A percentile compares a stretch with the other conserved stretches of the same genome.
phyloP scores from a whole-genome alignment of 352 stramenopile genomes.

The Peronospora tabacina region DNA sequence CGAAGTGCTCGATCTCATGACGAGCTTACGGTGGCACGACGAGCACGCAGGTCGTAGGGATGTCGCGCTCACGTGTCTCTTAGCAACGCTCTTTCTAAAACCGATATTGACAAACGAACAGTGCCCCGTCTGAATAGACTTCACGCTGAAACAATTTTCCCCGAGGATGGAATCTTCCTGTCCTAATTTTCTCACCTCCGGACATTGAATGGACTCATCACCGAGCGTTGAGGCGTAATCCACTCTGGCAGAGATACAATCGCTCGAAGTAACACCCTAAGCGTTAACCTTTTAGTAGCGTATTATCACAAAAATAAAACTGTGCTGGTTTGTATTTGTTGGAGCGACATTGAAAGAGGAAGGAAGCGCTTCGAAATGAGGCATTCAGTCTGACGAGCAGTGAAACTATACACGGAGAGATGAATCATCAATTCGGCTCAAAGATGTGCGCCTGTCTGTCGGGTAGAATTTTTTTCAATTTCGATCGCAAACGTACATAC shows the following conservation, averaged over 20 bases:
- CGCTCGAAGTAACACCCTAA: background rate
- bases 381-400: constrained; percentile 18
- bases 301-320: background rate
- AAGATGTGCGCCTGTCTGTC: constrained; percentile 14
- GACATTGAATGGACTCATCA: constrained; percentile 15
- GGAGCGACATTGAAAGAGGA: background rate
- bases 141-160: constrained; percentile 14
- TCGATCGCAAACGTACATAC: constrained; percentile 23
- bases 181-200: constrained; percentile 18
- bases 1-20: background rate
- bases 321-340: constrained; percentile 3
- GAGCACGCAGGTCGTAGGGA: background rate
- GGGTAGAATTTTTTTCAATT: constrained; percentile 12
- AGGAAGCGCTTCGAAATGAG: constrained; percentile 6
- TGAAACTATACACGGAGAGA: constrained; percentile 5
- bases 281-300: background rate
- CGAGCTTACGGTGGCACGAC: constrained; percentile 3
- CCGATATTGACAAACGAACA: constrained; percentile 2
- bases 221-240: constrained; percentile 1
- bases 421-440: constrained; percentile 5
- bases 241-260: constrained; percentile 4
- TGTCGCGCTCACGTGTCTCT: background rate
- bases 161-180: constrained; percentile 13
- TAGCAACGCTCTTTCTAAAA: constrained; percentile 6
- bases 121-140: constrained; percentile 8